Evolutionary conservation across 2,329 filamentous ascomycete genomes (phyloP).

Genomic region (Elsinoe fawcettii): DNA sequence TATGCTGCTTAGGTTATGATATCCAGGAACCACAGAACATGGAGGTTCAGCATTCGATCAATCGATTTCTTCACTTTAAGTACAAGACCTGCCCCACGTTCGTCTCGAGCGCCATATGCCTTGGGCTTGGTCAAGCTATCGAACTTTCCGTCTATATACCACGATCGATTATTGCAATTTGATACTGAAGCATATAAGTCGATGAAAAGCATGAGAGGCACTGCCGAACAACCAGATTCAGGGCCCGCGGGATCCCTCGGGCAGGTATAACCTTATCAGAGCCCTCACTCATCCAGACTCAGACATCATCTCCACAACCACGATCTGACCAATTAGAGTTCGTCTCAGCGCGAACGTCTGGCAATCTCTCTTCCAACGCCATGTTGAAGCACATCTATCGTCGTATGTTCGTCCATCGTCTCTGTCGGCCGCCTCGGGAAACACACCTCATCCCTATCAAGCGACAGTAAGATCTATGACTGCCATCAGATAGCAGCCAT

Average conservation of each 20-base stretch:
- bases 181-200: no score
- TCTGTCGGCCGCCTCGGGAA: neutral
- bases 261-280: neutral
- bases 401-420: neutral
- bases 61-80: no score
- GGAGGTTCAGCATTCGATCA: no score
- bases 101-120: no score
- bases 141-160: no score
- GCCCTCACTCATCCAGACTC: neutral
- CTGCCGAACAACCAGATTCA: no score
- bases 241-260: neutral
- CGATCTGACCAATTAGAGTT: neutral
- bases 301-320: neutral
- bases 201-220: no score
- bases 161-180: no score
- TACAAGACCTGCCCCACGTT: no score
- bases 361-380: neutral
- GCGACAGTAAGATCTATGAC: neutral
- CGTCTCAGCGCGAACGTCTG: neutral
- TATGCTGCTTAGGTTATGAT: conserved; percentile 2
- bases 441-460: neutral
- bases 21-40: neutral
- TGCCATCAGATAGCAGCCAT: neutral
- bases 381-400: neutral
- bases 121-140: no score